A percentile compares a stretch with the other conserved stretches of the same genome.
Evolutionary conservation across 305 asterid species (phyloP).

Genomic region (Rubia tinctorum): DNA sequence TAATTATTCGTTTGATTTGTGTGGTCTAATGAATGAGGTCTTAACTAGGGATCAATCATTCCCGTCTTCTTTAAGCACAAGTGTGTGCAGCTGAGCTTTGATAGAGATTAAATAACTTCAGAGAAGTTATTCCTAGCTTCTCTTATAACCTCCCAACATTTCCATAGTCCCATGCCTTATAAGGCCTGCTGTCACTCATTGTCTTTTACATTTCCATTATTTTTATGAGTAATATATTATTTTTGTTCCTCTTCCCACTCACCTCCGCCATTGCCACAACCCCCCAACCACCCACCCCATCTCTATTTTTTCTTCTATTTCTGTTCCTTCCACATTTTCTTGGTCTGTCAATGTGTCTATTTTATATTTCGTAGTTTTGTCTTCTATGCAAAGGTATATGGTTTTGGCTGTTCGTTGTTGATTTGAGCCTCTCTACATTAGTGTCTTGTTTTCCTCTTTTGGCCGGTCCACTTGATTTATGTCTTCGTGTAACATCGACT

Average conservation of each 20-base stretch:
- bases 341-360: neutral
- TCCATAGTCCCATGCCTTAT: neutral
- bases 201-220: neutral
- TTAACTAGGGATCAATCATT: neutral
- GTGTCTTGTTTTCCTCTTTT: neutral
- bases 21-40: neutral
- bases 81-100: neutral
- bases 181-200: neutral
- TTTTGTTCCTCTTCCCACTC: neutral
- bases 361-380: neutral
- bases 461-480: neutral
- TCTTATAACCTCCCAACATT: neutral
- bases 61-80: neutral
- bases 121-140: neutral
- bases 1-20: neutral
- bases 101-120: neutral
- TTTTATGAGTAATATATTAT: neutral
- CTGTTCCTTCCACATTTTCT: neutral
- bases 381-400: neutral
- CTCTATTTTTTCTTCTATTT: too few relatives aligned
- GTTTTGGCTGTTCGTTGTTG: neutral
- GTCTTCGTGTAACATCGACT: constrained; percentile 3
- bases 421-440: neutral
- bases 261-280: too few relatives aligned
- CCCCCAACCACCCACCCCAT: too few relatives aligned